phyloP scores from a whole-genome alignment of 2,329 filamentous ascomycete species.

The Aureobasidium sp. region DNA sequence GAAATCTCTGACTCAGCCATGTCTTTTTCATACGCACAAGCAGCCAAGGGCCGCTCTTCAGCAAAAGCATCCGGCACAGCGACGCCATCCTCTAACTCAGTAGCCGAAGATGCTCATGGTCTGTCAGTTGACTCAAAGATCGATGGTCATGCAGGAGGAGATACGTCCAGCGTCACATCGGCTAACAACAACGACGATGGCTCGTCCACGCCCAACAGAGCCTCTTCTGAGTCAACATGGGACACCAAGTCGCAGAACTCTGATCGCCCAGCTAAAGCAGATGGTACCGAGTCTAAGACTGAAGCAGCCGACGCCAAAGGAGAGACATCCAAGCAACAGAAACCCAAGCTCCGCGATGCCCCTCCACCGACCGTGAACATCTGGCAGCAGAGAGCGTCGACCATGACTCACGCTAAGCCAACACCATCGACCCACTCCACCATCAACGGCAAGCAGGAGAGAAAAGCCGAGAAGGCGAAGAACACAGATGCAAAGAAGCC shows the following conservation, averaged over 20 bases:
- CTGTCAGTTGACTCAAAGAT: slow-evolving; percentile 23
- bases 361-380: slow-evolving; percentile 77
- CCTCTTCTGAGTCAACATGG: slow-evolving; percentile 57
- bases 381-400: slow-evolving; percentile 73
- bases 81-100: slow-evolving; percentile 33
- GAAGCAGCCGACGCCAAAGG: slow-evolving; percentile 37
- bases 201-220: slow-evolving; percentile 50
- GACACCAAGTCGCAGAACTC: slow-evolving; percentile 56
- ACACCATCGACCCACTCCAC: slow-evolving; percentile 20
- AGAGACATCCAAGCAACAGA: slow-evolving; percentile 34
- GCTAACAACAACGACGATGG: slow-evolving; percentile 53
- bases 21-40: slow-evolving; percentile 85
- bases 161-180: slow-evolving; percentile 30
- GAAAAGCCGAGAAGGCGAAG: slow-evolving; percentile 11
- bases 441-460: slow-evolving; percentile 24
- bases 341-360: slow-evolving; percentile 67
- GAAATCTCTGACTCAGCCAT: not conserved
- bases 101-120: slow-evolving; percentile 26
- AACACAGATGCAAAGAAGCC: slow-evolving; percentile 17
- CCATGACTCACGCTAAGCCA: slow-evolving; percentile 44
- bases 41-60: slow-evolving; percentile 68
- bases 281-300: slow-evolving; percentile 49
- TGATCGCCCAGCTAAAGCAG: slow-evolving; percentile 55
- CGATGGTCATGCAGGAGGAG: slow-evolving; percentile 17
- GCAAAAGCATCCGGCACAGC: slow-evolving; percentile 33